phyloP scores from a whole-genome alignment of 73 alveolate species.

The Uronychia setigera region DNA sequence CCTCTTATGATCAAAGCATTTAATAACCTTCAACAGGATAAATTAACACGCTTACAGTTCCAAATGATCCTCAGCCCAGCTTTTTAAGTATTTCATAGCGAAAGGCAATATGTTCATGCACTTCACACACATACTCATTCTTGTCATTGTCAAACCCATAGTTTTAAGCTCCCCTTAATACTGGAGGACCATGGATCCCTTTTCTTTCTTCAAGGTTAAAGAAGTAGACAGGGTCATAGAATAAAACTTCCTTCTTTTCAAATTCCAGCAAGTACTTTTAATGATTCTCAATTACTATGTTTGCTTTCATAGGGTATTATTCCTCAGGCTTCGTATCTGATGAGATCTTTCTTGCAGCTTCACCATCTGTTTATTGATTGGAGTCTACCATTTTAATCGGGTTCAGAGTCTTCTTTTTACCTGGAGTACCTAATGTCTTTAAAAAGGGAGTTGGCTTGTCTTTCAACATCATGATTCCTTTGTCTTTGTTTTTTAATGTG shows the following conservation, averaged over 20 bases:
- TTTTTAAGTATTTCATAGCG: constrained; percentile 30
- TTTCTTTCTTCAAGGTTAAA: constrained; percentile 35
- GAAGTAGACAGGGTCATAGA: constrained; percentile 65
- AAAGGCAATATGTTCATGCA: constrained; percentile 40
- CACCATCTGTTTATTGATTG: too few species aligned
- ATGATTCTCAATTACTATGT: background rate
- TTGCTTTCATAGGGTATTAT: background rate
- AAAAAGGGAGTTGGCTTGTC: too few species aligned
- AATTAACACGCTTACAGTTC: background rate
- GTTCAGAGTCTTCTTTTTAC: too few species aligned
- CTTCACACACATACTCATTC: constrained; percentile 23
- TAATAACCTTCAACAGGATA: constrained; percentile 65
- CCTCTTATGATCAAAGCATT: constrained; percentile 87
- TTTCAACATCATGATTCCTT: too few species aligned
- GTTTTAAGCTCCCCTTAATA: constrained; percentile 36
- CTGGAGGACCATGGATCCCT: constrained; percentile 8
- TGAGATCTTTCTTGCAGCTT: too few species aligned
- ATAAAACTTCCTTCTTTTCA: constrained; percentile 78
- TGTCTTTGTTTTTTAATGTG: too few species aligned
- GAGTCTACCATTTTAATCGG: too few species aligned
- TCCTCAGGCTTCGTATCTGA: too few species aligned
- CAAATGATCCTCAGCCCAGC: constrained; percentile 47
- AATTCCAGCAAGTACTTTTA: constrained; percentile 64
- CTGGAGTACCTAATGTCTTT: too few species aligned
- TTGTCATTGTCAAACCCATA: constrained; percentile 59